These are phyloP conservation scores for Suillus subaureus DNA, from an alignment of 768 basidiomycete species.

Conservation along the genomic window DNA sequence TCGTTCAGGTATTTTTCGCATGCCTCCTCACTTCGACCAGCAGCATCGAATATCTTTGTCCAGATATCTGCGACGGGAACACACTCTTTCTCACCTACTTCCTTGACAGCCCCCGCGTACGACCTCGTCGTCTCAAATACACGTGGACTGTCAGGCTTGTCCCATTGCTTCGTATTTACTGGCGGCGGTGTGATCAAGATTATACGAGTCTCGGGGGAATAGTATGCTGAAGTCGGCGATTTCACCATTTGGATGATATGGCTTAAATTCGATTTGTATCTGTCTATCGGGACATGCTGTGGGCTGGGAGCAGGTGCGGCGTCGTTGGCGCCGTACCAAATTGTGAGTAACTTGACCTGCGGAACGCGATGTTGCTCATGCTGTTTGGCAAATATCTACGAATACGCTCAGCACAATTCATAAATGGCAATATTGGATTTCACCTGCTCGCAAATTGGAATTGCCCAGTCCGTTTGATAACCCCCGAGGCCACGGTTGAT, in stretches of 20 bases:
- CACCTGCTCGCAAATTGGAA: slow-evolving; percentile 80
- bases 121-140: slow-evolving; percentile 58
- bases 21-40: slow-evolving; percentile 58
- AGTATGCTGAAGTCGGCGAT: slow-evolving; percentile 59
- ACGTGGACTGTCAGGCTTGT: slow-evolving; percentile 36
- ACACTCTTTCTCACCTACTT: slow-evolving; percentile 54
- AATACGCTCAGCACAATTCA: neutral
- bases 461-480: slow-evolving; percentile 86
- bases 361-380: slow-evolving; percentile 50
- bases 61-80: slow-evolving; percentile 77
- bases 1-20: slow-evolving; percentile 62
- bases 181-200: slow-evolving; percentile 88
- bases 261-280: slow-evolving; percentile 65
- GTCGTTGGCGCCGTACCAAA: slow-evolving; percentile 95
- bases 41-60: slow-evolving; percentile 70
- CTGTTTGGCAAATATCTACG: slow-evolving; percentile 60
- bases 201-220: slow-evolving; percentile 74
- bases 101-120: slow-evolving; percentile 73
- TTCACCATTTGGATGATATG: slow-evolving; percentile 64
- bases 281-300: slow-evolving; percentile 76
- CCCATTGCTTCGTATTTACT: slow-evolving; percentile 64
- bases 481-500: slow-evolving; percentile 84
- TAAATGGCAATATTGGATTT: neutral
- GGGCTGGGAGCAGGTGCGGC: slow-evolving; percentile 61
- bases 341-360: slow-evolving; percentile 69